Conservation (phyloP, 2,329 filamentous ascomycete genomes). For the Penicillium aurantiogriseum region DNA sequence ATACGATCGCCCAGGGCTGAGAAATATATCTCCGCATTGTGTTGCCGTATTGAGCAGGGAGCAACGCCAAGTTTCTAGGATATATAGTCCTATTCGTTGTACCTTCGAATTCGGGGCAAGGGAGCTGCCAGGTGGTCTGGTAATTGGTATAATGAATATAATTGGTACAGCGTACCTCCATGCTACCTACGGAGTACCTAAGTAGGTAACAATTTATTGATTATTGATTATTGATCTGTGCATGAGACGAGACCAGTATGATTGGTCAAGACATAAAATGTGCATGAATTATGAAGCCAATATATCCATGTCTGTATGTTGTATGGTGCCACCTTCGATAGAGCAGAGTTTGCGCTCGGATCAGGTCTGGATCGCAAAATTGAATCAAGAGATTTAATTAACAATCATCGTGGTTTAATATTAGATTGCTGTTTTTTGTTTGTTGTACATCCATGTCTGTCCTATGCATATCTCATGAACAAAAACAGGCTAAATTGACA, state of each 20-base stretch:
- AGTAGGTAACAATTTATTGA: too few species aligned
- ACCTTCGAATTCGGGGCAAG: neutral
- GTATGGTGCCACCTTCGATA: neutral
- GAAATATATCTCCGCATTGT: neutral
- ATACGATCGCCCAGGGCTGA: constrained; percentile 1
- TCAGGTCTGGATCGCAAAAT: neutral
- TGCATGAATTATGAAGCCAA: neutral
- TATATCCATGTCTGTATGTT: too few species aligned
- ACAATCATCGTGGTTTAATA: neutral
- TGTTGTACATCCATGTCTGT: neutral
- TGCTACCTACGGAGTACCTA: too few species aligned
- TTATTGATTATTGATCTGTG: neutral
- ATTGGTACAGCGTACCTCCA: neutral
- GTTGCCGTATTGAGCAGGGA: neutral
- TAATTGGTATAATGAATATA: neutral
- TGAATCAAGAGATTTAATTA: neutral
- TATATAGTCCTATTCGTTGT: neutral
- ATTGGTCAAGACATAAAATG: neutral
- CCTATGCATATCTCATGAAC: neutral
- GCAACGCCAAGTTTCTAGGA: neutral
- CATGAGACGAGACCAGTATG: neutral
- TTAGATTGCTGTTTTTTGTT: neutral
- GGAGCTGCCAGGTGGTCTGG: neutral
- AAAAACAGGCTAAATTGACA: neutral
- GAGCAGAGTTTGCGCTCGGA: neutral